Conservation (phyloP, 2,329 filamentous ascomycete genomes). For the Domatiomyces catenatus region DNA sequence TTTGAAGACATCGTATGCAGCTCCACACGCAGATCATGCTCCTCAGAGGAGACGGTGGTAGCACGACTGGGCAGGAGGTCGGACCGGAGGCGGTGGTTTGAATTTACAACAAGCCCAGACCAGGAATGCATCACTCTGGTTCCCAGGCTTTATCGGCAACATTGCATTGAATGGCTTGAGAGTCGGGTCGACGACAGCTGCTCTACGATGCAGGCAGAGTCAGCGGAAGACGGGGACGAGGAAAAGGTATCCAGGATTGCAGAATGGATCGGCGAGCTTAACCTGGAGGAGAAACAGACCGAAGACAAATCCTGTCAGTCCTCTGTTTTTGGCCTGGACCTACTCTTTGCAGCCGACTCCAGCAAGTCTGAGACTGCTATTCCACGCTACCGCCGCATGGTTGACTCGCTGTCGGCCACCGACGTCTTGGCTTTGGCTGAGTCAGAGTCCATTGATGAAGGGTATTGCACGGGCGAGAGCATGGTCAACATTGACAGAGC, state of each 20-base stretch:
- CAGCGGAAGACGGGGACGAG: neutral
- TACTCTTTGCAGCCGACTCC: too few relatives aligned
- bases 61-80: neutral
- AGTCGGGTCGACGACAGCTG: neutral
- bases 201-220: neutral
- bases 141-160: neutral
- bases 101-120: neutral
- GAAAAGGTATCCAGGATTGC: neutral
- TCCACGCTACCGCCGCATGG: too few relatives aligned
- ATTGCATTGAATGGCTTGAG: neutral
- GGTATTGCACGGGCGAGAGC: neutral
- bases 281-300: neutral
- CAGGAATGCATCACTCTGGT: constrained; percentile 1
- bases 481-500: neutral
- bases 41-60: neutral
- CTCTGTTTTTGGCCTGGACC: neutral
- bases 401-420: neutral
- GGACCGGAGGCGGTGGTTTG: neutral
- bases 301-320: neutral
- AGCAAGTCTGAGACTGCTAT: too few relatives aligned
- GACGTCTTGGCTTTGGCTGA: neutral
- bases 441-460: neutral
- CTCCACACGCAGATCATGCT: neutral
- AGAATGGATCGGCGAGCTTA: neutral
- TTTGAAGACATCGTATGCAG: neutral